phyloP scores from a whole-genome alignment of 192 early-diverging fungal species.

The Mortierella claussenii region DNA sequence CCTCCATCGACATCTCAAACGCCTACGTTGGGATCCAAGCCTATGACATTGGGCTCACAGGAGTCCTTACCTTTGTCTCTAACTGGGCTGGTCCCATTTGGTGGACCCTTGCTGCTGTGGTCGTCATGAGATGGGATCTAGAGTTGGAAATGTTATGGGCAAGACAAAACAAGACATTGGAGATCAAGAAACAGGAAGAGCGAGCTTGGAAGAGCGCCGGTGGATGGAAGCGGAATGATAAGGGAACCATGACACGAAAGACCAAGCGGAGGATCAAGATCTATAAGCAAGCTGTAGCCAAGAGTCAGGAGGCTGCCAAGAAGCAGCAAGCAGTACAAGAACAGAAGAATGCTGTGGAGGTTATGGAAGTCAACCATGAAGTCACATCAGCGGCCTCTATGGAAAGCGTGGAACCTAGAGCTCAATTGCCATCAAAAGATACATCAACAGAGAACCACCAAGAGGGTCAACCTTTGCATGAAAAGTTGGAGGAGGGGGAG shows the following conservation, averaged over 20 bases:
- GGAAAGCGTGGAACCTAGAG: neutral
- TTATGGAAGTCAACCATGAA: neutral
- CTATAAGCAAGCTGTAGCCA: constrained; percentile 18
- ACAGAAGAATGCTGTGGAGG: neutral
- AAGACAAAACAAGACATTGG: neutral
- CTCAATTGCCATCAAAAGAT: neutral
- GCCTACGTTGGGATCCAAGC: constrained; percentile 77
- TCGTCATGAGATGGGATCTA: constrained; percentile 45
- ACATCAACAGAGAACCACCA: neutral
- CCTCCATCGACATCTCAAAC: constrained; percentile 81
- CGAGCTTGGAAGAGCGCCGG: constrained; percentile 14
- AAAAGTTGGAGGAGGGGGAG: neutral
- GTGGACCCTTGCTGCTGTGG: constrained; percentile 64
- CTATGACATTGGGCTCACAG: constrained; percentile 69
- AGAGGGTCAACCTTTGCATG: neutral
- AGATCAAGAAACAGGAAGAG: constrained; percentile 2
- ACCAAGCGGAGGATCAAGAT: constrained; percentile 17
- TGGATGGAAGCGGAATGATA: constrained; percentile 26
- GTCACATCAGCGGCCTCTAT: neutral
- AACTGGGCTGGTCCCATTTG: constrained; percentile 81
- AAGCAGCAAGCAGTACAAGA: neutral
- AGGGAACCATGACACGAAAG: constrained; percentile 7
- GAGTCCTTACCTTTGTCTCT: constrained; percentile 71
- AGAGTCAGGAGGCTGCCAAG: neutral
- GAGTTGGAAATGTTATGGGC: constrained; percentile 29